Conservation (phyloP, 2,329 filamentous ascomycete genomes). For the Scytalidium sp. region DNA sequence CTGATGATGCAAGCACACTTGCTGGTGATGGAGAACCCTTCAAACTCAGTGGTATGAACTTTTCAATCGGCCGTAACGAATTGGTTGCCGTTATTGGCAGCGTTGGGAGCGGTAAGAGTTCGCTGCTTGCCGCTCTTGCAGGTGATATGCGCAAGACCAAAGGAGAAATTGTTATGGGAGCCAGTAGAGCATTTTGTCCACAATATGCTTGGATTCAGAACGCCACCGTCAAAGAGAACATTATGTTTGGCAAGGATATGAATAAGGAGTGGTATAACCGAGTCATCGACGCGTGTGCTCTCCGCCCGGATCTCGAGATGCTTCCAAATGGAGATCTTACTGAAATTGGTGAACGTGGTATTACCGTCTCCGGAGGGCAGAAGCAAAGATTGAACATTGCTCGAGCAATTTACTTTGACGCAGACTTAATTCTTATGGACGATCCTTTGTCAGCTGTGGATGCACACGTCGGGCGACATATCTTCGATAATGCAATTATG, state of each 20-base stretch:
- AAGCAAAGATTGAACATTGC: conserved; percentile 96
- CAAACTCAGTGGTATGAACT: conserved; percentile 64
- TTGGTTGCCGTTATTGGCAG: conserved; percentile 81
- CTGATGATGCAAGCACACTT: conserved; percentile 51
- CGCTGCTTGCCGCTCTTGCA: conserved; percentile 81
- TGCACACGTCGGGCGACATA: conserved; percentile 67
- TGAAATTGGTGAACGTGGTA: conserved; percentile 92
- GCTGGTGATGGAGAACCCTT: conserved; percentile 62
- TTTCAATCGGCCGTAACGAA: conserved; percentile 70
- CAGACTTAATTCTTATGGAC: conserved; percentile 67
- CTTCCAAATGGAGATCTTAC: conserved; percentile 85
- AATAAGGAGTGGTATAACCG: conserved; percentile 69
- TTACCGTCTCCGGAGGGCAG: conserved; percentile 92
- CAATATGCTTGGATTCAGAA: conserved; percentile 99
- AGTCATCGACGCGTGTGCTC: conserved; percentile 69
- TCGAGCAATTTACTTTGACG: conserved; percentile 69
- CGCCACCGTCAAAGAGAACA: conserved; percentile 80
- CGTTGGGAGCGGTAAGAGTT: conserved; percentile 90
- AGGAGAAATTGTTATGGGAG: conserved; percentile 73
- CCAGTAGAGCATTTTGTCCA: conserved; percentile 83
- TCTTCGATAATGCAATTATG: conserved; percentile 93
- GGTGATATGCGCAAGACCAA: conserved; percentile 88
- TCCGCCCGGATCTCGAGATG: conserved; percentile 86
- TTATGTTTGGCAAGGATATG: conserved; percentile 80
- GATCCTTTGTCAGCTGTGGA: conserved; percentile 68